These are phyloP conservation scores for Oropetium thomaeum DNA, from an alignment of 176 grass and related monocot genomes.

Conservation along the genomic window DNA sequence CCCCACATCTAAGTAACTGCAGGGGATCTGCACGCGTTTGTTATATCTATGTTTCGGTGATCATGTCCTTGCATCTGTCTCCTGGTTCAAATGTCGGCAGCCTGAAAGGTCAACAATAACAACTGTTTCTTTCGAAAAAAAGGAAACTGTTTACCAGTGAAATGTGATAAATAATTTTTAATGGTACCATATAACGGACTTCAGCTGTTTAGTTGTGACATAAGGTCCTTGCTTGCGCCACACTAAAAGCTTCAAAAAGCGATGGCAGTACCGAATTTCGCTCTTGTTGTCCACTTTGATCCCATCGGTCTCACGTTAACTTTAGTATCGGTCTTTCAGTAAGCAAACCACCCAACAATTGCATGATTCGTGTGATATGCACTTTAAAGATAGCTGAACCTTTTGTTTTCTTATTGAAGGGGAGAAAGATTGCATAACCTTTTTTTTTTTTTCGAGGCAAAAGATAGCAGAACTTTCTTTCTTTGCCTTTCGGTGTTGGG, in stretches of 20 bases:
- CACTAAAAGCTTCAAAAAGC: not conserved
- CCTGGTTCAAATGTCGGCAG: not conserved
- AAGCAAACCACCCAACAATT: not conserved
- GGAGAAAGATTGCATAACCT: not conserved
- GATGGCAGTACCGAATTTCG: not conserved
- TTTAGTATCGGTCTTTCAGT: not conserved
- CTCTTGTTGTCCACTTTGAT: not conserved
- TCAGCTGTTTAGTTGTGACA: not conserved
- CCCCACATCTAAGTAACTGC: too few relatives aligned
- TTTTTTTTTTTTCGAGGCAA: not conserved
- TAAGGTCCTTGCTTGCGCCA: not conserved
- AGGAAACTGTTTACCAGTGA: too few relatives aligned
- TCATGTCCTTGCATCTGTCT: not conserved
- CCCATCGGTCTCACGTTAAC: not conserved
- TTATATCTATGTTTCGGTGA: not conserved
- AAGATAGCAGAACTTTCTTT: not conserved
- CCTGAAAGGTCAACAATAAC: not conserved
- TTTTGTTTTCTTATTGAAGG: not conserved
- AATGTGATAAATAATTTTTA: not conserved
- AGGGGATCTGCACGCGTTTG: too few relatives aligned
- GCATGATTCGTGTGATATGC: not conserved
- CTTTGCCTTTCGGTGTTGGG: not conserved
- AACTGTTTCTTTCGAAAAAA: too few relatives aligned
- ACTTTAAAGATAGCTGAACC: not conserved
- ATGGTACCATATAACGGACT: not conserved